phyloP scores from a whole-genome alignment of 2,329 filamentous ascomycete species.

The Sporothrix dimorphospora region DNA sequence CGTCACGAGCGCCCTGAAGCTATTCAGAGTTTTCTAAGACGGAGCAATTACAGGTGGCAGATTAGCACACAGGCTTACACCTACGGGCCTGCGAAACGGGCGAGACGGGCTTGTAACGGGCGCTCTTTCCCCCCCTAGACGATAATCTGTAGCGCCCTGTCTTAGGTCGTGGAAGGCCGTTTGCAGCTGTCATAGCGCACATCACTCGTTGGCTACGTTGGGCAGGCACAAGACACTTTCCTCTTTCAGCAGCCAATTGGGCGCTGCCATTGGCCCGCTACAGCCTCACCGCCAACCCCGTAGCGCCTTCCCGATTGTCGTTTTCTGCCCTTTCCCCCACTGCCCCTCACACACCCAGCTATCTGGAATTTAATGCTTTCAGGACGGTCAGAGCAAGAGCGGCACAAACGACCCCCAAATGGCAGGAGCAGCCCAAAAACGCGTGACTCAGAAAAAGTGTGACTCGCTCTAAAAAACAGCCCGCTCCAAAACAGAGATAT shows the following conservation, averaged over 20 bases:
- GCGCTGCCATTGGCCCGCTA: neutral
- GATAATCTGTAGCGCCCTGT: neutral
- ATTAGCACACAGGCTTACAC: constrained; percentile 15
- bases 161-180: neutral
- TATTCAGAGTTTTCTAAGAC: constrained; percentile 29
- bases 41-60: constrained; percentile 9
- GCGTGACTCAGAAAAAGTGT: constrained; percentile 27
- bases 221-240: neutral
- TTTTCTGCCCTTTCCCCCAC: constrained; percentile 8
- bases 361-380: neutral
- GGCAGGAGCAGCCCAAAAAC: constrained; percentile 9
- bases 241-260: neutral
- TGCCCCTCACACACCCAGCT: neutral
- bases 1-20: constrained; percentile 17
- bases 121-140: neutral
- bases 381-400: neutral
- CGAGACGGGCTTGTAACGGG: neutral
- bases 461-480: constrained; percentile 9
- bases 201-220: neutral
- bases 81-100: neutral
- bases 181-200: neutral
- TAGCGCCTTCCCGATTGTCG: neutral
- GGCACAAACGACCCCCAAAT: constrained; percentile 10
- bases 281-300: constrained; percentile 18
- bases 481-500: neutral